phyloP scores from a whole-genome alignment of 164 flowering plant genomes.

The Tinospora cordifolia region DNA sequence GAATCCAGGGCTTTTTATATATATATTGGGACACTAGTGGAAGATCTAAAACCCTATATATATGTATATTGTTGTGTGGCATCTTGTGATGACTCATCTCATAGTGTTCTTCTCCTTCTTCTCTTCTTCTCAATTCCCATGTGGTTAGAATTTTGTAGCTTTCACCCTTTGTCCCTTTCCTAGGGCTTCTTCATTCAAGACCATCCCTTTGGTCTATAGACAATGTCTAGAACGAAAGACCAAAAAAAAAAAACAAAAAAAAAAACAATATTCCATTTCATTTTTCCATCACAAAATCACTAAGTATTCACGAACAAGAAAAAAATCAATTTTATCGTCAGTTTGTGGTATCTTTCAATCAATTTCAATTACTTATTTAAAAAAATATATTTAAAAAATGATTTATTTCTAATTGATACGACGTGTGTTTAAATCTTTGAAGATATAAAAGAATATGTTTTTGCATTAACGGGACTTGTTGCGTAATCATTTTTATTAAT shows the following conservation, averaged over 20 bases:
- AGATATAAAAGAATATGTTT: too few species aligned
- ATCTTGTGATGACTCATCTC: background rate
- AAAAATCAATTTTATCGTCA: background rate
- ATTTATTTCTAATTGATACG: background rate
- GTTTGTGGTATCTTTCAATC: background rate
- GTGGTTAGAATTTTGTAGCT: conserved; percentile 13
- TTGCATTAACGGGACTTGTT: too few species aligned
- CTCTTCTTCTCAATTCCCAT: conserved; percentile 9
- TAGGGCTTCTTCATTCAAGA: background rate
- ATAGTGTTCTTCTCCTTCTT: conserved; percentile 3
- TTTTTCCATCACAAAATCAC: background rate
- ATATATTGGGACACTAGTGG: background rate
- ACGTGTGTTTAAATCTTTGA: too few species aligned
- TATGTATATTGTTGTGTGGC: background rate
- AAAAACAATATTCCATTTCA: background rate
- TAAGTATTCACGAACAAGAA: background rate
- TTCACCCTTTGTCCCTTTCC: conserved; percentile 10
- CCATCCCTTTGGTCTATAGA: background rate
- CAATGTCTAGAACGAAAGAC: too few species aligned
- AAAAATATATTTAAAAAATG: background rate
- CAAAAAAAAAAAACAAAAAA: background rate
- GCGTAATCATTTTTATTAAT: too few species aligned
- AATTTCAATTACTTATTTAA: background rate
- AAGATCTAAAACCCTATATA: conserved; percentile 1
- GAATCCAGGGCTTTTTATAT: conserved; percentile 9